Evolutionary conservation across 805 yeast genomes (phyloP).

Genomic region (Zygoascus biomembranicola): DNA sequence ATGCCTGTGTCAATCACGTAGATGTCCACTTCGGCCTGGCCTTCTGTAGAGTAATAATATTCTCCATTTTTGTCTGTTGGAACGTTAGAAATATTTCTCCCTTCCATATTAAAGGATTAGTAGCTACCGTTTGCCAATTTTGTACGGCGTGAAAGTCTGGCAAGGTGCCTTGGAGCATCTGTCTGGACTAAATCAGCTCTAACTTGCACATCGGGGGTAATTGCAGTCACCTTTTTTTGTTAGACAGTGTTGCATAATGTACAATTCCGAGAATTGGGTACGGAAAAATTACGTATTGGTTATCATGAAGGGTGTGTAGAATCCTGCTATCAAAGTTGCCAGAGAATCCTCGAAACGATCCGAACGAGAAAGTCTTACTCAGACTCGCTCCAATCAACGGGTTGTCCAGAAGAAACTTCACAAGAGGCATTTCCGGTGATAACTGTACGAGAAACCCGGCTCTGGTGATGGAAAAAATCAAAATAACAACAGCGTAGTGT

Average conservation of each 20-base stretch:
- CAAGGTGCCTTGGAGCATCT: slow-evolving; percentile 46
- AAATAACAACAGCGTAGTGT: neutral
- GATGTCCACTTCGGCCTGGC: slow-evolving; percentile 51
- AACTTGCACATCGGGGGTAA: slow-evolving; percentile 59
- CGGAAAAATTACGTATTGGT: slow-evolving; percentile 7
- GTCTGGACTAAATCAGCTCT: slow-evolving; percentile 43
- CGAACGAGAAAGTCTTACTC: slow-evolving; percentile 51
- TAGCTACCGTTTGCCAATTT: slow-evolving; percentile 11
- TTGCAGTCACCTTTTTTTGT: slow-evolving; percentile 41
- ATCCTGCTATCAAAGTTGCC: slow-evolving; percentile 47
- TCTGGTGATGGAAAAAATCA: neutral
- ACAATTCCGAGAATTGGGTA: neutral
- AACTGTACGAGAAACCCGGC: slow-evolving; percentile 21
- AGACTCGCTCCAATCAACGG: slow-evolving; percentile 41
- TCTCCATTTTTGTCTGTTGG: neutral
- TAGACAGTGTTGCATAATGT: no score
- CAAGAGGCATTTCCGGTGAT: slow-evolving; percentile 14
- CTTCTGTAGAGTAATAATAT: slow-evolving; percentile 29
- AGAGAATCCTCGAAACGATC: slow-evolving; percentile 61
- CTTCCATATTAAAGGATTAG: neutral
- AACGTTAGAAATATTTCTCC: neutral
- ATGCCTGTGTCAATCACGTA: slow-evolving; percentile 82
- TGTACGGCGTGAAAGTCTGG: slow-evolving; percentile 25
- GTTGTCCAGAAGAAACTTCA: slow-evolving; percentile 26
- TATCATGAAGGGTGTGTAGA: slow-evolving; percentile 34